A percentile compares a stretch with the other conserved stretches of the same genome.
Conservation (phyloP, 1,284 basidiomycete species). For the Phylloboletellus chloephorus region DNA sequence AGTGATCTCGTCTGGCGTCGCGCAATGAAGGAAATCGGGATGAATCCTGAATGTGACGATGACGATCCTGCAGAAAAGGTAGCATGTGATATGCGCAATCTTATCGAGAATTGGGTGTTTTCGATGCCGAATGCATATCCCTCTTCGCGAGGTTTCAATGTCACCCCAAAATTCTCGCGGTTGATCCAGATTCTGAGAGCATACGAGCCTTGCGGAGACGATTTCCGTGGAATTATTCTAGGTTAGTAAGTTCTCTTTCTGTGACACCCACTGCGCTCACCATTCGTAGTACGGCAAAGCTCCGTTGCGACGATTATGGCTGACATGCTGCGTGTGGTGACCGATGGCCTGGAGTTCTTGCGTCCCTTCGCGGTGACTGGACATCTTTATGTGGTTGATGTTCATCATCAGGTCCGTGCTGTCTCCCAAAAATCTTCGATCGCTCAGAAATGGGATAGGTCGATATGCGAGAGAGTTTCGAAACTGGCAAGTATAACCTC, state of each 20-base stretch:
- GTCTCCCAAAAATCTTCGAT: conserved; percentile 2
- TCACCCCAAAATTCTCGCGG: conserved; percentile 58
- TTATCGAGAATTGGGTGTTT: conserved; percentile 54
- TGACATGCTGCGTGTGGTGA: conserved; percentile 42
- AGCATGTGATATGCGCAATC: conserved; percentile 33
- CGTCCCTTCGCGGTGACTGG: conserved; percentile 34
- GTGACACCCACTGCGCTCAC: conserved; percentile 7
- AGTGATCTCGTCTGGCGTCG: conserved; percentile 61
- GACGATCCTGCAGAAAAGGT: conserved; percentile 27
- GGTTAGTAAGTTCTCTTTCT: conserved; percentile 38
- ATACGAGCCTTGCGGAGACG: conserved; percentile 45
- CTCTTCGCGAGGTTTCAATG: conserved; percentile 52
- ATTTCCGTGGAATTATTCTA: conserved; percentile 61
- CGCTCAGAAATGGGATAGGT: conserved; percentile 16
- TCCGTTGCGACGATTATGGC: conserved; percentile 42
- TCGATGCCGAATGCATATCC: conserved; percentile 53
- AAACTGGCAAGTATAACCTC: conserved; percentile 53
- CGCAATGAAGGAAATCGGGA: conserved; percentile 36
- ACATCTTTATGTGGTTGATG: conserved; percentile 28
- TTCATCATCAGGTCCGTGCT: conserved; percentile 26
- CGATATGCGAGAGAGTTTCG: conserved; percentile 42
- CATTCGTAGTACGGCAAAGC: conserved; percentile 39
- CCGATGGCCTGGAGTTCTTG: conserved; percentile 39
- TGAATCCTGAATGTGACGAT: conserved; percentile 29
- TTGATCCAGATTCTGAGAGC: conserved; percentile 53